Evolutionary conservation across 805 yeast species (phyloP), one percentile per base, ranked within the genome.

Genomic region (Starmera dryadoides): DNA sequence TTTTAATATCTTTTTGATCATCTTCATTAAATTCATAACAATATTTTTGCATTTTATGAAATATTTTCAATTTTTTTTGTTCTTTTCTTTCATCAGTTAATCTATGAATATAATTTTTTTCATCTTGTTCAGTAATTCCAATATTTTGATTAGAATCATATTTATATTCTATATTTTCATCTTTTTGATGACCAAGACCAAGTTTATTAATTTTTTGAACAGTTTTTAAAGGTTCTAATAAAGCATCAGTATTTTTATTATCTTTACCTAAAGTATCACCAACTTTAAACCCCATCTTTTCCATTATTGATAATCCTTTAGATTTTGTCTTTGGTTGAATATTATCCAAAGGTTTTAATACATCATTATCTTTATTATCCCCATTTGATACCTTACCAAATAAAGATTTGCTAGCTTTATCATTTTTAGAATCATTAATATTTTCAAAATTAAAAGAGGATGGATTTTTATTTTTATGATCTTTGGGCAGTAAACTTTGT

Each of bases 271-370:
- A 53, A 0, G 65, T 48, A 20, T 66, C 61, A 16, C 80, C 81
- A 3, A 66, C 50, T 39, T 60, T 64, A 49, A 65, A 78, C 1
- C 83, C 84, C 83, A 78, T 77, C 46, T 64, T 71, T 46, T 64
- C 60, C 83, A 78, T 76, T 44, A 77, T 75, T 6, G 63, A 47
- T 19, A 73, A 58, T 0, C 77, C 80, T 36, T 65, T 60, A 0
- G 75, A 69, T 35, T 61, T 57, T 6, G 15, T 30, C n/a, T 19
- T 35, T 11, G 37, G 16, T 2, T 39, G 43, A 2, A 6, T 20
- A 20, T 40, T 42, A 3, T 44, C 42, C 3, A 46, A 37, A 11
- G 38, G 30, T 4, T 17, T 29, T 11, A 41, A 26, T 1, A 29
- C 20, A 9, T 31, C 12, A 10, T 4, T 30, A 14, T 32, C 19